phyloP scores from a whole-genome alignment of 306 rosid genomes.

The Morella rubra region DNA sequence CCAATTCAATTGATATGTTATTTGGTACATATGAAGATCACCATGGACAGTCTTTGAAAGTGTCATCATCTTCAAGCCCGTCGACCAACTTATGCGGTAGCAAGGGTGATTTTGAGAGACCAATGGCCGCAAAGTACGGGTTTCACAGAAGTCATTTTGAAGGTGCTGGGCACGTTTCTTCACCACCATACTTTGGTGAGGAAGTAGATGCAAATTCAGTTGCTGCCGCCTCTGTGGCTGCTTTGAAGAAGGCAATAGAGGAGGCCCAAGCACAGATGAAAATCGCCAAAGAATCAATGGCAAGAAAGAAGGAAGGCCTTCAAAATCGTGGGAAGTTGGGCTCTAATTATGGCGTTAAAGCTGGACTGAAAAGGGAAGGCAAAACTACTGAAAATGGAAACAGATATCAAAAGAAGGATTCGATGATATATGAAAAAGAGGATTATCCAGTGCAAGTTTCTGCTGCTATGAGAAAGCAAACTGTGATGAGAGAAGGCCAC shows the following conservation, averaged over 20 bases:
- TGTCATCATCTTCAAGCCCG: conserved; percentile 39
- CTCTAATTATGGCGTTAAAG: conserved; percentile 40
- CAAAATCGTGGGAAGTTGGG: conserved; percentile 49
- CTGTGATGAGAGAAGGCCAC: conserved; percentile 27
- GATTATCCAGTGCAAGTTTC: conserved; percentile 35
- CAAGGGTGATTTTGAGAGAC: conserved; percentile 33
- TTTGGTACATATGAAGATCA: conserved; percentile 49
- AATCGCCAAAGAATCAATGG: conserved; percentile 70
- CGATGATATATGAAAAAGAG: conserved; percentile 38
- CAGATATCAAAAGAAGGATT: conserved; percentile 34
- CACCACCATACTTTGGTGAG: conserved; percentile 59
- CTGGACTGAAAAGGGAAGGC: conserved; percentile 35
- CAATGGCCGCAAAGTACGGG: conserved; percentile 38
- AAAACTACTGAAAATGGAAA: conserved; percentile 28
- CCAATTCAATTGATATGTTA: conserved; percentile 39
- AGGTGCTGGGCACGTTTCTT: conserved; percentile 39
- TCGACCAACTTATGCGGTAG: conserved; percentile 30
- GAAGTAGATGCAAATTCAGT: conserved; percentile 68
- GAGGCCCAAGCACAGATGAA: conserved; percentile 79
- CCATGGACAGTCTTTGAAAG: conserved; percentile 34
- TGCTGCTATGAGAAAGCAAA: conserved; percentile 39
- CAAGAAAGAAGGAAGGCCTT: conserved; percentile 67
- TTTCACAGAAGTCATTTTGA: conserved; percentile 34
- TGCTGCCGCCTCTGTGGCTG: conserved; percentile 83
- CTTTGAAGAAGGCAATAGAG: conserved; percentile 89